Percentiles rank a stretch among this genome's conserved stretches.
Evolutionary conservation across 257 asterid species (phyloP).

Genomic region (Solanum medicagineum): DNA sequence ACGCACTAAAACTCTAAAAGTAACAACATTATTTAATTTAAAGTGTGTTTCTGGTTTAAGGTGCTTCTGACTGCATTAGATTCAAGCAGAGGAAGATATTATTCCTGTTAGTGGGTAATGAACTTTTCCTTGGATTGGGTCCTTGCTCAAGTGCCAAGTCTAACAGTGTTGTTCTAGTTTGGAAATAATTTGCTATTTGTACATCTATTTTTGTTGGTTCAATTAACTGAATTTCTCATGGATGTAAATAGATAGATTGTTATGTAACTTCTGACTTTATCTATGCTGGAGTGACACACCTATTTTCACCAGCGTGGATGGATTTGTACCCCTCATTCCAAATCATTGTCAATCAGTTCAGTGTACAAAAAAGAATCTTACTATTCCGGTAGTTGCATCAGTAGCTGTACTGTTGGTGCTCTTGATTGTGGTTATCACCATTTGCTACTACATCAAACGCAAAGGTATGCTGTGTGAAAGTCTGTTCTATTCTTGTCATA

Average conservation of each 20-base stretch:
- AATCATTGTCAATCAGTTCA: background rate
- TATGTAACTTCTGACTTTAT: background rate
- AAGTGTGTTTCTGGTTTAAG: background rate
- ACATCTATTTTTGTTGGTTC: background rate
- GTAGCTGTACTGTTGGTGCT: background rate
- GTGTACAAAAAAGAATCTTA: constrained; percentile 3
- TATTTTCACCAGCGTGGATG: background rate
- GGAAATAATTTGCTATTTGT: background rate
- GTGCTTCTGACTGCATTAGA: background rate
- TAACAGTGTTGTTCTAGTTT: background rate
- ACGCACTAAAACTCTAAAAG: background rate
- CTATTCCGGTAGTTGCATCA: constrained; percentile 1
- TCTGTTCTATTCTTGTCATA: background rate
- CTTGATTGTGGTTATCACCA: background rate
- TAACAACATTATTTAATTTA: background rate
- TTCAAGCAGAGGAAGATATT: background rate
- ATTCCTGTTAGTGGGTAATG: background rate
- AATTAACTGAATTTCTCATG: background rate
- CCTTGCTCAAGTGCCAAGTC: background rate
- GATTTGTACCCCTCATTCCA: background rate
- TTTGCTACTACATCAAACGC: background rate
- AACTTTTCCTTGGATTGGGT: background rate
- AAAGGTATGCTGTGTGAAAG: background rate
- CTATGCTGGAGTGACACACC: background rate
- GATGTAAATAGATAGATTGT: background rate